Evolutionary conservation across 2,329 filamentous ascomycete genomes (phyloP), one percentile per base, ranked within the genome.

Genomic region (Cryphonectria nitschkei): DNA sequence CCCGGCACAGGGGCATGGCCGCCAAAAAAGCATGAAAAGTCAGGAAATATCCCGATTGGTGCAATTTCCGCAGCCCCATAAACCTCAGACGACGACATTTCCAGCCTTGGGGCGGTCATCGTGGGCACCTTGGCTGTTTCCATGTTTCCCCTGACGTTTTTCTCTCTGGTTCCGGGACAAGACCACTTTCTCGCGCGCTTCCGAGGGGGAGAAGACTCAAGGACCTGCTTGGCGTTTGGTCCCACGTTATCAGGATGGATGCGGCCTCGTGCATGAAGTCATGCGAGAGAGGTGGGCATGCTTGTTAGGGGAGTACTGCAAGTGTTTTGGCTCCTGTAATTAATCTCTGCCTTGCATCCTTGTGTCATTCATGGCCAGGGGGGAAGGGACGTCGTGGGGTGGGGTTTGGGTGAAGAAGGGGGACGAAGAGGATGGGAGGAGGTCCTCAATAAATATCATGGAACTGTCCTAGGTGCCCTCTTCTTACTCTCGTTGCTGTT

Each of bases 21-120:
- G 8, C 50, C 63, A 9, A 50, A 43, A 50, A 50, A 69, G 41
- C 61, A 50, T 58, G 43, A 50, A 60, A 46, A 37, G 22, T 14
- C 60, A 68, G 70, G 70, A 72, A 72, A 68, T 68, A 65, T 66
- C 63, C 68, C 70, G 61, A 70, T 72, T 72, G 70, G 70, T 70
- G 65, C 70, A 66, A 69, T 71, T 69, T 65, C 50, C 19, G 26
- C 58, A 32, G n/a, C 32, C 60, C 68, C 65, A 61, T 70, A 41
- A 72, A 72, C 29, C 65, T 72, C 68, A 70, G 69, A 72, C 70
- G 65, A 70, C 61, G 62, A 50, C 46, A 43, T 43, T 43, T 13
- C 56, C 39, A 60, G 41, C 65, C 54, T 52, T 11, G 37, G 58
- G 22, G 43, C 46, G 46, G 64, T 13, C 68, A 72, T 65, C 68